Evolutionary conservation across 2,329 filamentous ascomycete genomes (phyloP), one percentile per base, ranked within the genome.

Genomic region (Gaeumannomyces tritici): DNA sequence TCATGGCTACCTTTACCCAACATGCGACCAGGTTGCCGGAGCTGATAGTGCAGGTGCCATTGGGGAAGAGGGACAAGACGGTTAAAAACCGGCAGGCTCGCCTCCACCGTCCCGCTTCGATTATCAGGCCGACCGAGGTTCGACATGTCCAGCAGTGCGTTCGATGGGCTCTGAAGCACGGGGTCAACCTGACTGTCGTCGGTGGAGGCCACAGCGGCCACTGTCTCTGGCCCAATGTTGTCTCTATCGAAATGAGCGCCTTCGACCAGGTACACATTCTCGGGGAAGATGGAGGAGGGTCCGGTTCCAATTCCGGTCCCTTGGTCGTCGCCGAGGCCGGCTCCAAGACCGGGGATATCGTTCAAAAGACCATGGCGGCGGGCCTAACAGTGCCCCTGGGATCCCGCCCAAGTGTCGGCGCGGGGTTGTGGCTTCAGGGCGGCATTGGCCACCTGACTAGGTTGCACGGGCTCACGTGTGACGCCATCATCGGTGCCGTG

Each of bases 361-460:
- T 87, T 65, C 66, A 68, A 26, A 73, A 76, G 61, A 67, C 80
- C 51, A 79, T 80, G 75, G 71, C 63, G 1, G 73, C 65, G 0
- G 81, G 79, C 2, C 0, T 87, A 61, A 82, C 80, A 62, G 79
- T 88, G 2, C 84, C 85, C 0, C 69, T 88, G 3, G 86, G 85
- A 2, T 69, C 83, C 29, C 82, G 85, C 7, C 85, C 85, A 65
- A 87, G 84, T 65, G 83, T 88, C 29, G 85, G 86, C 3, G 79
- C 83, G 0, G 86, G 86, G 0, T 66, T 85, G 18, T 88, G 83
- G 83, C 74, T 89, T 58, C 84, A 88, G 74, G 86, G 86, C 55
- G 85, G 85, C 61, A 84, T 88, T 59, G 84, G 85, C 2, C 83
- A 87, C 65, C 73, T 86, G n/a, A 68, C 80, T 47, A 76, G 84